Evolutionary conservation across 2,329 filamentous ascomycete genomes (phyloP).

Genomic region (Aureobasidium sp.): DNA sequence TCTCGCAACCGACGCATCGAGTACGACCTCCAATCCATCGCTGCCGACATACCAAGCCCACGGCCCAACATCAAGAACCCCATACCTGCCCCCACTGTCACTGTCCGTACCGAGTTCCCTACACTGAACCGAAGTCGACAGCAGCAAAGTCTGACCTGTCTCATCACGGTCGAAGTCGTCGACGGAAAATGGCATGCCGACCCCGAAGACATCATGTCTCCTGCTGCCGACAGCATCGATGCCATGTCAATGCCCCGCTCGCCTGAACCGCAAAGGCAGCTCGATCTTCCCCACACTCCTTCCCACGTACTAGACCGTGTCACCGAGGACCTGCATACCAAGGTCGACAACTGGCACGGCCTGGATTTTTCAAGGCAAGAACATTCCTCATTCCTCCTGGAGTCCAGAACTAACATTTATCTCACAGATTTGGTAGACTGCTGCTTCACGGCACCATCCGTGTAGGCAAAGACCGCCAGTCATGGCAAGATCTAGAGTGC

Average conservation of each 20-base stretch:
- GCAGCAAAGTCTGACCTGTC: conserved; percentile 88
- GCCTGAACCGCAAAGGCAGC: conserved; percentile 1
- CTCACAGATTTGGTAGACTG: conserved; percentile 77
- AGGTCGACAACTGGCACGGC: conserved; percentile 99
- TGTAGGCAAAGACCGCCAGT: conserved; percentile 91
- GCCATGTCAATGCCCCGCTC: conserved; percentile 10
- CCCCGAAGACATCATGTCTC: conserved; percentile 63
- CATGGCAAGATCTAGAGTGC: conserved; percentile 97
- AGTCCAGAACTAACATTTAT: not conserved
- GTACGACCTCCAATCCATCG: conserved; percentile 95
- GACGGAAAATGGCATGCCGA: conserved; percentile 87
- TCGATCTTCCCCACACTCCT: conserved; percentile 28
- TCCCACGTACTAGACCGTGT: conserved; percentile 73
- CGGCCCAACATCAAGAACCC: conserved; percentile 67
- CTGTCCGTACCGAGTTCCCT: conserved; percentile 91
- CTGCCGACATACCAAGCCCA: conserved; percentile 71
- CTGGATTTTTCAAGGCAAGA: conserved; percentile 73
- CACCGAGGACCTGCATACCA: conserved; percentile 72
- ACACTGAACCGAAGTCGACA: conserved; percentile 86
- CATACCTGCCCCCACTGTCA: conserved; percentile 86
- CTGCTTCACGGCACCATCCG: conserved; percentile 81
- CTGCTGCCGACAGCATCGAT: conserved; percentile 30
- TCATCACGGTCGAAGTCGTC: conserved; percentile 88
- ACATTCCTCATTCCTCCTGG: conserved; percentile 19
- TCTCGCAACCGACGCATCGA: conserved; percentile 76